Evolutionary conservation across 2,329 filamentous ascomycete species (phyloP).

Genomic region (Ophiocordyceps camponoti-floridani): DNA sequence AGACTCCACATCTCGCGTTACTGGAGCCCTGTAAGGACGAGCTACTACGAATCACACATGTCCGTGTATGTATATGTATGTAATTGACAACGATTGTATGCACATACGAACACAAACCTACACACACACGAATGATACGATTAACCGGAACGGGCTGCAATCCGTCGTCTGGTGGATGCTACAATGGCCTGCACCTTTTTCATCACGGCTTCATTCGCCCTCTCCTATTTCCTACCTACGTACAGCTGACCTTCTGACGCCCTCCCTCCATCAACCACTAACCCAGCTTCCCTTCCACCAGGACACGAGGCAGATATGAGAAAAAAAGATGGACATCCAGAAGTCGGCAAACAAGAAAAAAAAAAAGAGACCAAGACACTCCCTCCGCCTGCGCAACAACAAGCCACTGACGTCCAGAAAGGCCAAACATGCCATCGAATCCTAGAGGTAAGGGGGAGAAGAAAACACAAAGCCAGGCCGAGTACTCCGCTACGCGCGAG

Average conservation of each 20-base stretch:
- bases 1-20: too few relatives aligned
- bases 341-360: neutral
- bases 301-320: neutral
- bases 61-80: neutral
- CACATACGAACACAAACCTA: too few relatives aligned
- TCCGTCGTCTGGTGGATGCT: neutral
- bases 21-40: too few relatives aligned
- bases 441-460: too few relatives aligned
- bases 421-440: too few relatives aligned
- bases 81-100: neutral
- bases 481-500: constrained; percentile 11
- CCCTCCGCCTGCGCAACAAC: too few relatives aligned
- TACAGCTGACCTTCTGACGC: constrained; percentile 1
- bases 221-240: constrained; percentile 1
- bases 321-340: constrained; percentile 2
- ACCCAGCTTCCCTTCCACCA: neutral
- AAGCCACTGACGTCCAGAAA: neutral
- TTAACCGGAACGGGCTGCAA: too few relatives aligned
- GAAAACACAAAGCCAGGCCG: neutral
- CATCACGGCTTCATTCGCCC: neutral
- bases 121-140: too few relatives aligned
- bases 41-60: neutral
- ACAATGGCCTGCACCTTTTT: neutral
- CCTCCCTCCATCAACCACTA: neutral
- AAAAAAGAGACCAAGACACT: neutral